A percentile compares a stretch with the other conserved stretches of the same genome.
These are phyloP conservation scores for Wickerhamiella spandovensis DNA, from an alignment of 805 yeast genomes.

Conservation along the genomic window DNA sequence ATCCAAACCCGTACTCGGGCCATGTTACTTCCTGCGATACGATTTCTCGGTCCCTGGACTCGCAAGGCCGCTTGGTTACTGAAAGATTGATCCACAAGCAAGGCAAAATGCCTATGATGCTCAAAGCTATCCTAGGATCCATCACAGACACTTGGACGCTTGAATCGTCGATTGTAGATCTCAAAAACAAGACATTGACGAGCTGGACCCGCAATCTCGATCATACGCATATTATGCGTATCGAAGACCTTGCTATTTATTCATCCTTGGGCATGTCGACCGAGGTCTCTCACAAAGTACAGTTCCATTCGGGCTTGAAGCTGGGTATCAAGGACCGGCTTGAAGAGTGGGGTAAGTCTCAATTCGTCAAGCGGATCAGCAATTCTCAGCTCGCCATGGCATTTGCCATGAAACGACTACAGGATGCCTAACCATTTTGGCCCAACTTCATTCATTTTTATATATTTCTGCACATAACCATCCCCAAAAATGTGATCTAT, in stretches of 20 bases:
- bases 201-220: conserved; percentile 76
- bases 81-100: conserved; percentile 63
- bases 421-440: not conserved
- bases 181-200: conserved; percentile 36
- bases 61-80: conserved; percentile 50
- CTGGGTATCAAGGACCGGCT: conserved; percentile 58
- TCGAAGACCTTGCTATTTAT: conserved; percentile 65
- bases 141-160: conserved; percentile 67
- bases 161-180: conserved; percentile 65
- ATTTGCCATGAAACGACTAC: conserved; percentile 53
- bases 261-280: conserved; percentile 24
- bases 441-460: not conserved
- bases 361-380: conserved; percentile 52
- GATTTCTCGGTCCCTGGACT: conserved; percentile 43
- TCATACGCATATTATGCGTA: conserved; percentile 61
- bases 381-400: conserved; percentile 61
- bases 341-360: conserved; percentile 67
- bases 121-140: conserved; percentile 58
- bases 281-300: conserved; percentile 44
- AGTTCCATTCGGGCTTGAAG: conserved; percentile 45
- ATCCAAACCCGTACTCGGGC: conserved; percentile 64
- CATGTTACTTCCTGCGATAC: conserved; percentile 83
- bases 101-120: conserved; percentile 73
- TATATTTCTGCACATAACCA: not conserved
- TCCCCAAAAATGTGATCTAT: not conserved